Base-by-base conservation (phyloP, 2,329 filamentous ascomycete species). In the Aureobasidium leucospermi region DNA sequence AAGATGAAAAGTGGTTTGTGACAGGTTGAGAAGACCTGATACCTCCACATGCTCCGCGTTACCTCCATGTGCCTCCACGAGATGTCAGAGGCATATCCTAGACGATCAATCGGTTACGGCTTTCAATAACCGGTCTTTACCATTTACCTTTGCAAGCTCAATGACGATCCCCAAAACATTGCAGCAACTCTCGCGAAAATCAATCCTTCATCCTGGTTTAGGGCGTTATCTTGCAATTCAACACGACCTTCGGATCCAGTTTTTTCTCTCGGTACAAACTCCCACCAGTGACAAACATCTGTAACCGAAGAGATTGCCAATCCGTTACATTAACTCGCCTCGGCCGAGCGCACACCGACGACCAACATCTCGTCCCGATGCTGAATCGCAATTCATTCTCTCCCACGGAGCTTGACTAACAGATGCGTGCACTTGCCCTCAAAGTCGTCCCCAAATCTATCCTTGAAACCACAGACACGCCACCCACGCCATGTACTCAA, bases 221-320 rank as follows among this genome's bases (percentile, higher is more conserved):
- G 19, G 41, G 31, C 52, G 41, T 56, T 56, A 41, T 29, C 31
- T n/a, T 45, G 52, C 52, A 46, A 56, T 45, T 36, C 52, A 56
- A 46, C 41, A 56, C 41, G 29, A 31, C 16, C 16, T 45, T 28
- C n/a, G 19, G 52, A 28, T 56, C 52, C 52, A 56, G 41, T 56
- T 56, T 56, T 56, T 46, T 31, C 16, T 23, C 47, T 51, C 51
- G 51, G 51, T 34, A 55, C 2, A n/a, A 36, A 23, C 42, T 38
- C 28, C 52, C 29, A 46, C 52, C 52, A 55, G 51, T 42, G n/a
- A 42, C 34, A 43, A 23, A 31, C n/a, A 29, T 28, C 38, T 38
- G 38, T 55, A 55, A 55, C 38, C 52, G 52, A 56, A 46, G 52
- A 56, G 32, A 56, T 56, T 46, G 52, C 52, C 39, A 56, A 46